These are phyloP conservation scores for Candida easanensis DNA, from an alignment of 805 yeast genomes.

Conservation along the genomic window DNA sequence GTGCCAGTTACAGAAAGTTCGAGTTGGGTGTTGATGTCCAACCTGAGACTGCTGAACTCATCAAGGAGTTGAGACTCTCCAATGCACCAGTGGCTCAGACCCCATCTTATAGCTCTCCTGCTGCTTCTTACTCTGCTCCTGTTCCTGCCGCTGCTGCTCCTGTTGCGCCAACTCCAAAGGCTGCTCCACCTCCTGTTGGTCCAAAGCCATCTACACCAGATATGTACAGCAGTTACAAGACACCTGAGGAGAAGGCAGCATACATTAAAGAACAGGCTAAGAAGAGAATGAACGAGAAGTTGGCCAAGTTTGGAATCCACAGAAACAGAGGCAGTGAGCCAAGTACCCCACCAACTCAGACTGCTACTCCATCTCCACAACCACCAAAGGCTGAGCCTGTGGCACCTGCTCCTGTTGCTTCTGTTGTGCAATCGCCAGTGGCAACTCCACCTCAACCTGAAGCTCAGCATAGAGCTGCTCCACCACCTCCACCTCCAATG, in stretches of 20 bases:
- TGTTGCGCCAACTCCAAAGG: slow-evolving; percentile 16
- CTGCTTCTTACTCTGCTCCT: neutral
- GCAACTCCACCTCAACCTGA: slow-evolving; percentile 2
- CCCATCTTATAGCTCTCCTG: neutral
- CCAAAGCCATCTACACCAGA: slow-evolving; percentile 25
- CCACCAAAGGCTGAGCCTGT: slow-evolving; percentile 2
- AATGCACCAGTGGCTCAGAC: slow-evolving; percentile 3
- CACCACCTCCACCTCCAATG: slow-evolving; percentile 1
- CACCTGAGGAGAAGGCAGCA: slow-evolving; percentile 72
- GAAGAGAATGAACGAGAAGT: slow-evolving; percentile 78
- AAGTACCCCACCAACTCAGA: neutral
- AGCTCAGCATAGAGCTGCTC: neutral
- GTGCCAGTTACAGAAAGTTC: slow-evolving; percentile 65
- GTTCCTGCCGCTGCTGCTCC: slow-evolving; percentile 3
- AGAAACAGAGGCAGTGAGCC: slow-evolving; percentile 20
- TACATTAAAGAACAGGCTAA: slow-evolving; percentile 78
- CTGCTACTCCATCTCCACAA: slow-evolving; percentile 6
- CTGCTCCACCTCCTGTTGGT: slow-evolving; percentile 19
- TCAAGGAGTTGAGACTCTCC: slow-evolving; percentile 46
- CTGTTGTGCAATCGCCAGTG: neutral
- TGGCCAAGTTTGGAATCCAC: slow-evolving; percentile 73
- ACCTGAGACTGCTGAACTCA: slow-evolving; percentile 61
- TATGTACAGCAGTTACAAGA: slow-evolving; percentile 32
- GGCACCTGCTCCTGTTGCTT: neutral
- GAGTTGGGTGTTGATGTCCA: slow-evolving; percentile 78